Evolutionary conservation across 192 early-diverging fungal species (phyloP), one percentile per base, ranked within the genome.

Genomic region (Podila clonocystis): DNA sequence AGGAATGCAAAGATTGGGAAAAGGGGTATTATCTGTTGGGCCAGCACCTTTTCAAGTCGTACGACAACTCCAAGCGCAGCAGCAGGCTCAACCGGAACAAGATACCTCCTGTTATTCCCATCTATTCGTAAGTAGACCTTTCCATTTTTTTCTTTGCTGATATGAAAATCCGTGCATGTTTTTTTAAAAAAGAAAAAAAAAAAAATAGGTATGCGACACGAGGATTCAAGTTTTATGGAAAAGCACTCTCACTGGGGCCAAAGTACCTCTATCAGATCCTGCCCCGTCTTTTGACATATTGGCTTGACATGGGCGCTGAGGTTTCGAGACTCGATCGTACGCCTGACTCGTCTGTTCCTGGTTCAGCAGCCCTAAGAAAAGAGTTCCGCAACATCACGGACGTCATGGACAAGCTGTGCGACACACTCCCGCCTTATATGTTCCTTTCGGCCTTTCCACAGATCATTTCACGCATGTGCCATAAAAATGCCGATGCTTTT

Each of bases 381-480:
- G 41, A 82, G 30, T 90, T 92, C 82, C 79, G 85, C 57, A 59
- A 82, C 6, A 85, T 89, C 15, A 89, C 87, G 72, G 72, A 82
- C 17, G n/a, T 86, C 15, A 75, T 94, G 30, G 62, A 72, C 12
- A 88, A 88, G 34, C 48, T 93, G 70, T 82, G 85, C 19, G 52
- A 55, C n/a, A 26, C 24, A 11, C 52, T 55, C 52, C 52, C 59
- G 28, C 59, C 59, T 19, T 31, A 61, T 7, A 61, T 61, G 30
- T 95, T 96, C 61, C 65, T 96, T 49, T 92, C 92, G 0, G 93
- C 93, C 5, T 87, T 97, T 45, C 91, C 95, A 15, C 96, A 97
- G 83, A 87, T 97, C 38, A 89, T 93, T n/a, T 96, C 95, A 33
- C 85, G 95, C 1, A 95, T 97, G 55, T 90, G 91, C 67, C 96